These are phyloP conservation scores for Pythium aquatile DNA, from an alignment of 352 stramenopile species.

Conservation along the genomic window DNA sequence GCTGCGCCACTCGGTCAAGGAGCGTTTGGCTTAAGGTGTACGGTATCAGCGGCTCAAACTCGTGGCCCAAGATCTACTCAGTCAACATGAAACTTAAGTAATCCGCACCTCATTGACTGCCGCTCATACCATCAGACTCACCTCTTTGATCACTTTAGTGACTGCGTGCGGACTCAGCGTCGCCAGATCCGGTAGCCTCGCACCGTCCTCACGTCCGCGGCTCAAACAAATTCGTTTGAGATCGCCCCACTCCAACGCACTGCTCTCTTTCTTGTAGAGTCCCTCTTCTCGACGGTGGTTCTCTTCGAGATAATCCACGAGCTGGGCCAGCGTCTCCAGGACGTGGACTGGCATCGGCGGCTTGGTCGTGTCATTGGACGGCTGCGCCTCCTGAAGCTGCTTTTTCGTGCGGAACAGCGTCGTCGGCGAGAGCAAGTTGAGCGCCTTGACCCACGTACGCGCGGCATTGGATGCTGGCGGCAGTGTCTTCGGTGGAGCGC, in stretches of 20 bases:
- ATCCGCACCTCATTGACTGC: not conserved
- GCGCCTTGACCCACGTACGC: constrained; percentile 17
- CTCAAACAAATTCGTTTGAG: constrained; percentile 2
- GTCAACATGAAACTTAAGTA: not conserved
- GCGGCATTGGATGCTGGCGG: constrained; percentile 10
- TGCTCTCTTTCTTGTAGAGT: constrained; percentile 43
- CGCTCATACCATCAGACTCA: constrained; percentile 5
- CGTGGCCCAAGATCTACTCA: constrained; percentile 33
- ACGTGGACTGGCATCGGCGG: constrained; percentile 34
- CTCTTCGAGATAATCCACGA: constrained; percentile 49
- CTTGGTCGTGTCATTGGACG: not conserved
- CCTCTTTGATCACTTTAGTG: constrained; percentile 41
- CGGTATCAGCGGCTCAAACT: constrained; percentile 45
- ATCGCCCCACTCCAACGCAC: constrained; percentile 19
- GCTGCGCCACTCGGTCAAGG: constrained; percentile 22
- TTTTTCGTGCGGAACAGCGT: constrained; percentile 13
- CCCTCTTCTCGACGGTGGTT: constrained; percentile 45
- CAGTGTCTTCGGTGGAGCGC: constrained; percentile 6
- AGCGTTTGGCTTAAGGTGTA: constrained; percentile 36
- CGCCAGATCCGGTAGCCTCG: constrained; percentile 35
- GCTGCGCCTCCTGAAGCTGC: not conserved
- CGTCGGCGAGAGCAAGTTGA: constrained; percentile 21
- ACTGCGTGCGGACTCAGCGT: constrained; percentile 47
- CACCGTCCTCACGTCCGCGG: not conserved
- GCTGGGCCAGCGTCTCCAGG: constrained; percentile 32